Evolutionary conservation across 768 basidiomycete genomes (phyloP).

Genomic region (Gloeostereum incarnatum): DNA sequence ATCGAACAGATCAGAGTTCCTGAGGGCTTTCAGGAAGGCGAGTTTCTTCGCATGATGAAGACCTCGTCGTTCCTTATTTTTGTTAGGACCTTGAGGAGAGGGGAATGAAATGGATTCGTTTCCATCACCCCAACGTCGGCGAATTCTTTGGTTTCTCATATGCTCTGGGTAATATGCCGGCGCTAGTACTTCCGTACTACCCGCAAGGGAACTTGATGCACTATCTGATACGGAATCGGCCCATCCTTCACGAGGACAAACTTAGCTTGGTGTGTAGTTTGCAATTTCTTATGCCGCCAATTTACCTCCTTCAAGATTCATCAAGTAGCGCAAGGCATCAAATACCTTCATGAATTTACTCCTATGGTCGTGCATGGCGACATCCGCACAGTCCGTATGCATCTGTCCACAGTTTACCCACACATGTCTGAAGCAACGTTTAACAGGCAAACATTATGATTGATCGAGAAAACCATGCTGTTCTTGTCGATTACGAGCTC

Average conservation of each 20-base stretch:
- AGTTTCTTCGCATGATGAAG: no score
- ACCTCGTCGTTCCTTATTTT: no score
- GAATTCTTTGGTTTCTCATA: constrained; percentile 12
- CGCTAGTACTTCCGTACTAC: constrained; percentile 15
- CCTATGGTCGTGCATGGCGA: constrained; percentile 17
- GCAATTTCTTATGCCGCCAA: no score
- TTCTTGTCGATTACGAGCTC: constrained; percentile 19
- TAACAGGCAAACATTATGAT: constrained; percentile 22
- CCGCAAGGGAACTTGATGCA: constrained; percentile 13
- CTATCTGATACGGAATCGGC: constrained; percentile 8
- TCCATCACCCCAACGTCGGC: constrained; percentile 14
- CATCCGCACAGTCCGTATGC: constrained; percentile 12
- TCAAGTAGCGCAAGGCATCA: constrained; percentile 13
- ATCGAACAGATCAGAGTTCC: no score
- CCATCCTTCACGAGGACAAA: constrained; percentile 1
- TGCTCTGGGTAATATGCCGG: constrained; percentile 13
- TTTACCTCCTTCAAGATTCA: constrained; percentile 8
- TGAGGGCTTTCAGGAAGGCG: no score
- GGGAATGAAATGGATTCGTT: constrained; percentile 7
- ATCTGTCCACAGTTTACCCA: neutral
- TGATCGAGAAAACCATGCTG: constrained; percentile 11
- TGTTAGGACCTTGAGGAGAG: constrained; percentile 4
- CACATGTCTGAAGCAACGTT: constrained; percentile 15
- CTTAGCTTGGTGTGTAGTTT: constrained; percentile 7
- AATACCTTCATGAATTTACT: constrained; percentile 13